These are phyloP conservation scores for Eruca vesicaria DNA, from an alignment of 441 rosid species.

Conservation along the genomic window DNA sequence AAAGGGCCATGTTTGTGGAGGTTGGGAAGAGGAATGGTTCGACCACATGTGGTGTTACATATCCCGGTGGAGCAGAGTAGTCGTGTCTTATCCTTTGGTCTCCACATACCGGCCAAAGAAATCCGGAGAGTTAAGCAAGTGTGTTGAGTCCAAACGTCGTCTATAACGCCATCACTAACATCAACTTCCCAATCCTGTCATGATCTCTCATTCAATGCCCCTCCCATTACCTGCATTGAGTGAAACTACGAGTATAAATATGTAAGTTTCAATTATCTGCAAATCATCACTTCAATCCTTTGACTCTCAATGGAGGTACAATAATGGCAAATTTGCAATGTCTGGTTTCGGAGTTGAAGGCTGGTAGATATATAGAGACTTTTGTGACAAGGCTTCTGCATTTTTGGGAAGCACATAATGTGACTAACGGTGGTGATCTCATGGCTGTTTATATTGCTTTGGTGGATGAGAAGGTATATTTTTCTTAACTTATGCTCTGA, in stretches of 20 bases:
- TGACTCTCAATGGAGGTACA: background rate
- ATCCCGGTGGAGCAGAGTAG: background rate
- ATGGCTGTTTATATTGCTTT: no score
- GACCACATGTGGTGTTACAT: background rate
- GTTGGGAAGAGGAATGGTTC: background rate
- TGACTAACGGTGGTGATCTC: background rate
- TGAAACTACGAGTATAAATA: background rate
- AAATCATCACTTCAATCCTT: background rate
- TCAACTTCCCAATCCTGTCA: no score
- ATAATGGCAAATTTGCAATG: background rate
- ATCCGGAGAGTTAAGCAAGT: background rate
- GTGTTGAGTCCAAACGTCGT: background rate
- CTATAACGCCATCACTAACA: background rate
- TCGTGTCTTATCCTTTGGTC: background rate
- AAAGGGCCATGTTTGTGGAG: background rate
- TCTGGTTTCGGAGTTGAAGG: background rate
- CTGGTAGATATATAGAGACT: background rate
- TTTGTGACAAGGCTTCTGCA: no score
- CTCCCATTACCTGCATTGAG: no score
- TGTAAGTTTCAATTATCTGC: background rate
- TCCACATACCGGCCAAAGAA: background rate
- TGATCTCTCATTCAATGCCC: background rate
- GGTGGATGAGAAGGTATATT: no score
- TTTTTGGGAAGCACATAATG: no score
- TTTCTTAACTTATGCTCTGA: no score